These are phyloP conservation scores for Trichoderma gracile DNA, from an alignment of 2,329 filamentous ascomycete species.

Conservation along the genomic window DNA sequence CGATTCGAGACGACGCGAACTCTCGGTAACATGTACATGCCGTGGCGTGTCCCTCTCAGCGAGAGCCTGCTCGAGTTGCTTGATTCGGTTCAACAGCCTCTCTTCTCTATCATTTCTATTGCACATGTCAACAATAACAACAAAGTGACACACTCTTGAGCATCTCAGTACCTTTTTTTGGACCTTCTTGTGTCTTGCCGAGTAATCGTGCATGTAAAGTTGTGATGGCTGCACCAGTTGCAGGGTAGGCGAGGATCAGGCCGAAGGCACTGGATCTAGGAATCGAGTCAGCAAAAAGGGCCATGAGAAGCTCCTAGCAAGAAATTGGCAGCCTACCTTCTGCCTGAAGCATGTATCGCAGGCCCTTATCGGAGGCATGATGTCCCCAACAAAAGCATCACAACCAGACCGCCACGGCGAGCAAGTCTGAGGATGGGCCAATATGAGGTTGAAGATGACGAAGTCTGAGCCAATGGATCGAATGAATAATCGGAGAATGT, in stretches of 20 bases:
- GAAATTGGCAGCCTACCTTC: neutral
- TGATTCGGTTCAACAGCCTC: neutral
- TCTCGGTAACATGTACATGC: neutral
- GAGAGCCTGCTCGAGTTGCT: neutral
- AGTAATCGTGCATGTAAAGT: neutral
- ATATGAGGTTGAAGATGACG: neutral
- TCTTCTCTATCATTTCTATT: neutral
- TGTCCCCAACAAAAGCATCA: neutral
- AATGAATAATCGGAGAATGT: neutral
- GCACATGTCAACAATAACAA: neutral
- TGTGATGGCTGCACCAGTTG: conserved; percentile 12
- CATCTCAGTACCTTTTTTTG: neutral
- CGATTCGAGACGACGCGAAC: no score
- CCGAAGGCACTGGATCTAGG: conserved; percentile 2
- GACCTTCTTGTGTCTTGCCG: neutral
- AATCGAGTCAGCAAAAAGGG: neutral
- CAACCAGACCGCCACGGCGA: neutral
- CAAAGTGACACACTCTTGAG: no score
- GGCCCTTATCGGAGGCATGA: conserved; percentile 5
- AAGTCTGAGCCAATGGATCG: neutral
- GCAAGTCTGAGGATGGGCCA: no score
- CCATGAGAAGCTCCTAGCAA: neutral
- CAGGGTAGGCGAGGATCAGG: conserved; percentile 6
- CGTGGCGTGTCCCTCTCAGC: neutral
- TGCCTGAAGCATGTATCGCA: conserved; percentile 9